Conservation (phyloP, 2,329 filamentous ascomycete species). For the Ascosphaera pollenicola region DNA sequence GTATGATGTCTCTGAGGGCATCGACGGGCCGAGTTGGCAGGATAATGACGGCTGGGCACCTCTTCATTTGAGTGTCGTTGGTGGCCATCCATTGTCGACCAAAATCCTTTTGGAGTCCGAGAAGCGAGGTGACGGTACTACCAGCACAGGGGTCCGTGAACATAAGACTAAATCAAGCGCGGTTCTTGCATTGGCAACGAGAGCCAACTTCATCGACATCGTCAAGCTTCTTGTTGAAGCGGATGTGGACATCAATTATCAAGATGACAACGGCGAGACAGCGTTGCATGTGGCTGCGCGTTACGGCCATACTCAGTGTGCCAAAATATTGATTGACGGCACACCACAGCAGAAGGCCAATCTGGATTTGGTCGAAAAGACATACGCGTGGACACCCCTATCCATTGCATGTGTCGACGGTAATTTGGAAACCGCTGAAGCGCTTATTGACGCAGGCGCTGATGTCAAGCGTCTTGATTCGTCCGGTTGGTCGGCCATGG, state of each 20-base stretch:
- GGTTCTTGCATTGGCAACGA: slow-evolving; percentile 71
- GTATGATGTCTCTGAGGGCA: slow-evolving; percentile 64
- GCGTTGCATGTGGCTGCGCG: slow-evolving; percentile 80
- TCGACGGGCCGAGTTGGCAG: slow-evolving; percentile 76
- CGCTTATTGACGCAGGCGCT: slow-evolving; percentile 58
- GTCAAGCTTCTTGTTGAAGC: slow-evolving; percentile 74
- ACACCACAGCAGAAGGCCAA: slow-evolving; percentile 49
- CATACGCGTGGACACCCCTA: slow-evolving; percentile 86
- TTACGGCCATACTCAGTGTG: slow-evolving; percentile 66
- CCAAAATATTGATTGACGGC: slow-evolving; percentile 50
- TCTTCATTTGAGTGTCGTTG: slow-evolving; percentile 76
- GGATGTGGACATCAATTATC: slow-evolving; percentile 82
- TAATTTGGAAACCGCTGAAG: slow-evolving; percentile 48
- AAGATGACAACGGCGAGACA: slow-evolving; percentile 74
- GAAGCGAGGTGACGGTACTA: slow-evolving; percentile 42
- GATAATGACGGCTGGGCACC: slow-evolving; percentile 81
- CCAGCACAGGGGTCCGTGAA: slow-evolving; percentile 39
- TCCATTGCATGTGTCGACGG: slow-evolving; percentile 87
- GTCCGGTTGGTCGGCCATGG: slow-evolving; percentile 83
- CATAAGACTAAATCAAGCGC: slow-evolving; percentile 62
- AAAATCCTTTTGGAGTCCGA: slow-evolving; percentile 60
- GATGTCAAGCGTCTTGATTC: slow-evolving; percentile 54
- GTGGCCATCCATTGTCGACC: slow-evolving; percentile 72
- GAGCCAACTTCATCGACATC: slow-evolving; percentile 65
- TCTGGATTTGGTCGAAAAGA: slow-evolving; percentile 56